A percentile compares a stretch with the other conserved stretches of the same genome.
Conservation (phyloP, 371 early-diverging fungal species). For the Phascolomyces articulosus region DNA sequence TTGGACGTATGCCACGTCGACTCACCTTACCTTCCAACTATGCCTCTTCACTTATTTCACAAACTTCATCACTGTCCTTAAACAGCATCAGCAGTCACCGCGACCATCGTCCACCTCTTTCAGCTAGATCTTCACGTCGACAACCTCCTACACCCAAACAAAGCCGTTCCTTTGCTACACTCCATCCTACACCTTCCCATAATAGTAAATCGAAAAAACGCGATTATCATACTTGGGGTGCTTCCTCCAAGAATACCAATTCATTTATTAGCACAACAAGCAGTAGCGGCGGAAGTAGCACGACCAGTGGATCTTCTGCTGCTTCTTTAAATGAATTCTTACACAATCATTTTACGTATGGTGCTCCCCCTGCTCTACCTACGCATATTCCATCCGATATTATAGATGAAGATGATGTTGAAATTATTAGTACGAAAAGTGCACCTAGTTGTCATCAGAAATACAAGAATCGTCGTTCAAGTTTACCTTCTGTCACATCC, state of each 20-base stretch:
- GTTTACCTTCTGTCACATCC: slow-evolving; percentile 5
- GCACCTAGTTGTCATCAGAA: background rate
- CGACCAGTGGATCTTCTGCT: background rate
- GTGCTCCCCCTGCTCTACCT: background rate
- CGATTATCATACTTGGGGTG: slow-evolving; percentile 3
- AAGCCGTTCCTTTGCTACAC: background rate
- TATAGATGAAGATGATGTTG: background rate
- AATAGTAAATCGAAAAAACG: background rate
- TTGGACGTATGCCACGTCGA: slow-evolving; percentile 26
- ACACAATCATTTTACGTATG: slow-evolving; percentile 10
- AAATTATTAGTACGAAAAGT: background rate
- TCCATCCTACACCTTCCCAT: background rate
- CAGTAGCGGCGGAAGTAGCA: slow-evolving; percentile 5
- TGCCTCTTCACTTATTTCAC: background rate
- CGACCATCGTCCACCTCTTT: slow-evolving; percentile 2
- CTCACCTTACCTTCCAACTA: slow-evolving; percentile 15
- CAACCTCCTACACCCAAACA: slow-evolving; percentile 1
- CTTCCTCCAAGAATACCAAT: background rate
- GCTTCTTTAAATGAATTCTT: slow-evolving; percentile 5
- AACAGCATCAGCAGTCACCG: background rate
- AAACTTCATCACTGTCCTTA: background rate
- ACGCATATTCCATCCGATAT: background rate
- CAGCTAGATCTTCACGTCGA: too few species aligned
- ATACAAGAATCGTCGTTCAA: slow-evolving; percentile 8
- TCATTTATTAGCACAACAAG: background rate